Base-by-base conservation (phyloP, 2,329 filamentous ascomycete genomes). In the Westerdykella aurantiaca region DNA sequence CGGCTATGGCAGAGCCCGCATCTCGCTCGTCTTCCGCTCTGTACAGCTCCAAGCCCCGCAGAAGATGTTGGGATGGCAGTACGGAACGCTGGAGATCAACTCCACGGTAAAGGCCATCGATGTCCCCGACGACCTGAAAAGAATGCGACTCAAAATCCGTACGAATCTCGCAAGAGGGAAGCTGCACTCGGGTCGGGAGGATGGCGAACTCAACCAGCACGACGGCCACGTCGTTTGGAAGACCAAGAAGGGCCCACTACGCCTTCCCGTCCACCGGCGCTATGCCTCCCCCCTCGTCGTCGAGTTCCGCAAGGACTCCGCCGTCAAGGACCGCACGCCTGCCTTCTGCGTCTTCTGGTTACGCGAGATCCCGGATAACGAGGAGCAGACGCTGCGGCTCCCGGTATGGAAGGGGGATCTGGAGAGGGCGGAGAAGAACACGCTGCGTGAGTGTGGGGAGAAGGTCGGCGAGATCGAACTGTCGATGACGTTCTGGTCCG, bases 21-120 rank as follows among this genome's bases (percentile, higher is more conserved):
- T 89, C 44, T 87, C 83, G 13, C 74, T 88, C 70, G 80, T 88
- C 2, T 88, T 85, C 75, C 77, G 85, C 37, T 85, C 82, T 44
- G 74, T 88, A 2, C 75, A 83, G 45, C 64, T 86, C 1, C 75
- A 83, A 52, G 67, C 81, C 2, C 80, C 81, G 1, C 69, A 64
- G 5, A 72, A 78, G 40, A 63, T 83, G 25, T 67, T 80, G 1
- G 85, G 85, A 1, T 88, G 84, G 83, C 80, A 86, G 18, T 83
- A 81, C 44, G 85, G 85, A 5, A 88, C 85, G 0, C 57, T 88
- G 0, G 80, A 86, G 49, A 69, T 87, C 34, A 72, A 77, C n/a
- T 73, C 77, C 0, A 58, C 69, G 0, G 66, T 82, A 11, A 73
- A 70, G 40, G 67, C 68, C 2, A 71, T 73, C 12, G 64, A 72